Base-by-base conservation (phyloP, 2,329 filamentous ascomycete species). In the Stemphylium vesicarium region DNA sequence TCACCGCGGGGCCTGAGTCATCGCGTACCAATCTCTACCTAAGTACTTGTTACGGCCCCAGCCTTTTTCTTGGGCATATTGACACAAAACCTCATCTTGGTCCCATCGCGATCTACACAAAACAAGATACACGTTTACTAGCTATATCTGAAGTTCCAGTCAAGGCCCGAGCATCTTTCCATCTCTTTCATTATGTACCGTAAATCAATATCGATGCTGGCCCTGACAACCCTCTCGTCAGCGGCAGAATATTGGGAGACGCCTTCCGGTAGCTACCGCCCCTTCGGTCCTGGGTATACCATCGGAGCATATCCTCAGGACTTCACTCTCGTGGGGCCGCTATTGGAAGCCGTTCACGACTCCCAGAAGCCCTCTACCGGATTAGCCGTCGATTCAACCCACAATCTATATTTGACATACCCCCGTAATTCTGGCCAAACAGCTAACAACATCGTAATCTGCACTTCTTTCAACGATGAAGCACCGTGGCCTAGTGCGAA, bases 401-500 rank as follows among this genome's bases (percentile, higher is more conserved):
- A 72, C 29, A 76, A 73, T 41, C 55, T 79, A 22, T 79, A 79
- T 60, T 67, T 79, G 11, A 77, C 77, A 4, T 79, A 79, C 50
- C 76, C 77, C 16, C 74, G 77, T 26, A 78, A 79, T 59, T 62
- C 54, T 7, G 74, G 72, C 15, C 67, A 69, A 18, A 75, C 72
- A 3, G 69, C 72, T 3, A 71, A 68, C 62, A 78, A 77, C 47
- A 72, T 78, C 8, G 75, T 75, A 36, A 69, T 75, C 16, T 75
- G 73, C 47, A 77, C 73, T 5, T 67, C 62, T 26, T 79, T 76
- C 67, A 71, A 69, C 39, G 64, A 64, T 37, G 77, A 79, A 56
- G 53, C 67, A 41, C 75, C 77, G 0, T 79, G 76, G 76, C 77
- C 76, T 0, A 71, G 69, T 31, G 75, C 76, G 20, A 63, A 61